phyloP scores from a whole-genome alignment of 768 basidiomycete species.

The Bullera alba region DNA sequence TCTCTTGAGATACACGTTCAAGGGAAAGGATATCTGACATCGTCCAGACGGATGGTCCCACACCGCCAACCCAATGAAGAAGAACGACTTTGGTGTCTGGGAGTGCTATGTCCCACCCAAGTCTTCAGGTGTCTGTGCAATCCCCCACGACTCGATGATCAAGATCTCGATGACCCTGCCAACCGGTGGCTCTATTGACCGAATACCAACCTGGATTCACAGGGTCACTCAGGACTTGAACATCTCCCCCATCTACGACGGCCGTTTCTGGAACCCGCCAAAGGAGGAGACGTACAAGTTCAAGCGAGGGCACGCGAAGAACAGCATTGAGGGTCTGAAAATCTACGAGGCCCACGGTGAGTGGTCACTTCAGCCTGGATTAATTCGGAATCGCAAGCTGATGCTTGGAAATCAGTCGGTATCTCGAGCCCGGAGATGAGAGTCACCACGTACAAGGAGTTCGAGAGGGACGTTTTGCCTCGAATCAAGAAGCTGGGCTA shows the following conservation, averaged over 20 bases:
- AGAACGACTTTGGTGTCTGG: slow-evolving; percentile 80
- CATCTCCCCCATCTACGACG: slow-evolving; percentile 87
- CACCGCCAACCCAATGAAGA: slow-evolving; percentile 74
- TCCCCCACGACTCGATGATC: slow-evolving; percentile 90
- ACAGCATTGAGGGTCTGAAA: slow-evolving; percentile 52
- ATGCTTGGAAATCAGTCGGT: too few species aligned
- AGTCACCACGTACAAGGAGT: slow-evolving; percentile 94
- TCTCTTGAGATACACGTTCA: background rate
- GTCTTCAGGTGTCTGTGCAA: slow-evolving; percentile 64
- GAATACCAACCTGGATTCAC: slow-evolving; percentile 86
- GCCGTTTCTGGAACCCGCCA: slow-evolving; percentile 98
- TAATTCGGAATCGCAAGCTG: too few species aligned
- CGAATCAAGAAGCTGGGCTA: slow-evolving; percentile 88
- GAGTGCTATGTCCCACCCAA: slow-evolving; percentile 68
- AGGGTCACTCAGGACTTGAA: slow-evolving; percentile 90
- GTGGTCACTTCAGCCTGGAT: too few species aligned
- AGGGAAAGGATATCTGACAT: background rate
- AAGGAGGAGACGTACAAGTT: slow-evolving; percentile 64
- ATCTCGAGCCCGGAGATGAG: slow-evolving; percentile 82
- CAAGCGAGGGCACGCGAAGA: slow-evolving; percentile 62
- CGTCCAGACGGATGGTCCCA: slow-evolving; percentile 78
- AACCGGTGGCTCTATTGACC: slow-evolving; percentile 72
- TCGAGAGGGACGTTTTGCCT: slow-evolving; percentile 72
- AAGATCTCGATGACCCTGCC: slow-evolving; percentile 93
- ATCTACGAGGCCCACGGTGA: slow-evolving; percentile 88